Base-by-base conservation (phyloP, 805 yeast genomes). In the Isabelozyma pseudorhagii region DNA sequence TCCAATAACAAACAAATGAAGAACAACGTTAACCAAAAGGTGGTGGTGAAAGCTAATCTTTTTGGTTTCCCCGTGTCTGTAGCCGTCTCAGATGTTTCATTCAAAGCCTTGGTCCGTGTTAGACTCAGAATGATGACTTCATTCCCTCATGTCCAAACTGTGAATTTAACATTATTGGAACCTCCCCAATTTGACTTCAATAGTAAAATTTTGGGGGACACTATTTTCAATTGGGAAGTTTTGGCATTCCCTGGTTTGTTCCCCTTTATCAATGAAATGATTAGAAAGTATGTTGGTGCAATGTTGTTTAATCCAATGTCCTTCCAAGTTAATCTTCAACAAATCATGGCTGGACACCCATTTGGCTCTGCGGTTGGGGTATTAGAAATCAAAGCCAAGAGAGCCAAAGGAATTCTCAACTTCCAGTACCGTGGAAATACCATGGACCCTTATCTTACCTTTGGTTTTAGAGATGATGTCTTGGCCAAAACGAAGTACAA, bases 141-240 rank as follows among this genome's bases (percentile, higher is more conserved):
- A 8, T 91, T 87, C 69, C 99, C 99, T 3, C 98, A 94, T 70
- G 77, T 94, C 52, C 96, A 94, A 66, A 92, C 97, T 1, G 84
- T 91, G 18, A 92, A 87, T 62, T 81, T 94, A 29, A 85, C 96
- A 14, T 72, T 96, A 56, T 74, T 91, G 69, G 93, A 89, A 51
- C 85, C 94, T 38, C 97, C 98, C 8, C 80, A 85, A 56, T 82
- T 93, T 67, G 99, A 96, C 68, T 94, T 92, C 65, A 80, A 82
- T 48, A 79, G 89, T 42, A 84, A 80, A 56, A 42, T 71, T 21
- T 80, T 87, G n/a, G 97, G 97, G 53, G 92, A 92, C 57, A 77
- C 89, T 29, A 74, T 86, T 15, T 86, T 93, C 68, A 88, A 92
- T 51, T 87, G 96, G 85, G 99, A 94, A 67, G 68, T 90, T 27